Evolutionary conservation across 768 basidiomycete species (phyloP), one percentile per base, ranked within the genome.

Genomic region (Tremella fuciformis): DNA sequence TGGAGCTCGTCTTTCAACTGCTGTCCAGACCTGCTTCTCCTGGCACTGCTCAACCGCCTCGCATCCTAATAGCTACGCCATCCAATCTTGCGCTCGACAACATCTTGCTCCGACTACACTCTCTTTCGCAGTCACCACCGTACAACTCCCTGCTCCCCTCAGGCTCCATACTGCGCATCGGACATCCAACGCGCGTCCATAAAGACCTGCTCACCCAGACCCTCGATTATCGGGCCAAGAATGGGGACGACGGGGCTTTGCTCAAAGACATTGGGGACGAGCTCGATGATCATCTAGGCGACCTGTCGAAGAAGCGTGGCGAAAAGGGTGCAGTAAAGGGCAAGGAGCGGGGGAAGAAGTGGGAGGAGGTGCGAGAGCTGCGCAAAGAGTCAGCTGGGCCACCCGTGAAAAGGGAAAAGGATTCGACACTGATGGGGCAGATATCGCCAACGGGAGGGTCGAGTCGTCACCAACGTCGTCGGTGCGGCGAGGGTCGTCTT

Each of bases 101-200:
- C 75, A 87, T 99, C 39, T 82, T 99, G 13, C 87, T 93, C 66
- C 83, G 96, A 18, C 81, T 99, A 9, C 65, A 70, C 55, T 41
- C 59, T 15, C 53, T 73, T 4, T 47, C 55, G 6, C 50, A 50
- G 18, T 13, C n/a, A 9, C 52, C 58, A 0, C 60, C 63, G 9
- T 69, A 65, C 49, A 60, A 77, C 0, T 60, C 70, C 0, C 46
- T 76, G n/a, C 66, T 78, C 18, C 74, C 79, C 58, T 58, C 68
- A 22, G 50, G 70, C 64, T 53, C 75, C 44, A 70, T 83, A 86
- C 91, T 92, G 0, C 83, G 96, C n/a, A 82, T 99, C 13, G 96
- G 96, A 0, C 96, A 99, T 76, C 96, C 96, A 0, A 94, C 96
- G 0, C 83, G 96, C 22, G 87, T 98, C 0, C 87, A 96, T 81